Evolutionary conservation across 768 basidiomycete species (phyloP), one percentile per base, ranked within the genome.

Genomic region (Coprinellus aureogranulatus): DNA sequence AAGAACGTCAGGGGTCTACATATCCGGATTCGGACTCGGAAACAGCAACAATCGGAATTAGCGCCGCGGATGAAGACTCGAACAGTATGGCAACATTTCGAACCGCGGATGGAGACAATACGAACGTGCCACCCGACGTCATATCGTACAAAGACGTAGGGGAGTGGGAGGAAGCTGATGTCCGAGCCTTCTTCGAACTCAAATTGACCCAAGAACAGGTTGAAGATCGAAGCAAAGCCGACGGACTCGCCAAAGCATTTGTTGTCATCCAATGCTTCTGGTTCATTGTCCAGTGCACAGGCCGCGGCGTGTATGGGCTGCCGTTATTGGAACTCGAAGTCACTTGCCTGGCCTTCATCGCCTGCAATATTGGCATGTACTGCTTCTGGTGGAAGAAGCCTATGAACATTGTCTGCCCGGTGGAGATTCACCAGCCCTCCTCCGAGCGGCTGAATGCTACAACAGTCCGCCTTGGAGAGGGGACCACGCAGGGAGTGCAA

Each of bases 301-400:
- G 34, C 28, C 58, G 54, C 25, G 11, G 54, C 20, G n/a, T 53
- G 14, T 30, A 42, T 25, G 6, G 41, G 3, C 25, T 27, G 22
- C 2, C 31, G 23, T 22, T 53, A 5, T 59, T 40, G 10, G 26
- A 59, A 52, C 25, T 59, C 25, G 61, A 61, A 39, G 46, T 62
- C 5, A 50, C 48, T 4, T 57, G 59, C 10, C 51, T 62, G 26
- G 55, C 55, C 0, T 57, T 52, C 26, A 54, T 54, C 3, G 41
- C 49, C 14, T 37, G 56, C 31, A 60, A 59, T 40, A 20, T 27
- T 6, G 37, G 54, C 16, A 51, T 53, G 37, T 59, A 57, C 22
- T 23, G 45, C 20, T 31, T 62, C 25, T 60, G 59, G 61, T 60
- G 61, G 61, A n/a, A 60, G 16, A 62, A 62, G 40, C 61, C 61